phyloP scores from a whole-genome alignment of 257 asterid species.

The Solanum ossicruentum region DNA sequence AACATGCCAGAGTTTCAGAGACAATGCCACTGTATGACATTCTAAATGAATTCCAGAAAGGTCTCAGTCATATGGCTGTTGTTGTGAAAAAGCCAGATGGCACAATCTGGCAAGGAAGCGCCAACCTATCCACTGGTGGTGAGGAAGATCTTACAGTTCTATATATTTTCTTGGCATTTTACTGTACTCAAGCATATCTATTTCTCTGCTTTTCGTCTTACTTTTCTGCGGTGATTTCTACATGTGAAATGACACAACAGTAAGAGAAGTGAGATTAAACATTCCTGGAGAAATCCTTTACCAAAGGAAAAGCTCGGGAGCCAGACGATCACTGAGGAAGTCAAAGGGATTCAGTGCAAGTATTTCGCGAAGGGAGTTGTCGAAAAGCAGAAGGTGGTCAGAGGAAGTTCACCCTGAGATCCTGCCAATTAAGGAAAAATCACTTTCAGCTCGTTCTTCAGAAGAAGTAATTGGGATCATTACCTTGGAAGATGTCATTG shows the following conservation, averaged over 20 bases:
- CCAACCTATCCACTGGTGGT: not conserved
- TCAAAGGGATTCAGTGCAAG: slow-evolving; percentile 3
- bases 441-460: not conserved
- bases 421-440: slow-evolving; percentile 7
- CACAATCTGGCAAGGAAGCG: not conserved
- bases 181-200: not conserved
- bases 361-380: slow-evolving; percentile 5
- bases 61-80: slow-evolving; percentile 79
- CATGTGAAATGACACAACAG: not conserved
- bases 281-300: not conserved
- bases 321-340: slow-evolving; percentile 7
- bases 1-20: slow-evolving; percentile 15
- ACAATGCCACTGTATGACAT: slow-evolving; percentile 43
- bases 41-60: slow-evolving; percentile 67
- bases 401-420: slow-evolving; percentile 28
- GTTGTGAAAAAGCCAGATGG: slow-evolving; percentile 26
- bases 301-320: slow-evolving; percentile 3
- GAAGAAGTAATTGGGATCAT: slow-evolving; percentile 22
- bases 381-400: slow-evolving; percentile 23
- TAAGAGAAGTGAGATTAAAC: slow-evolving; percentile 15
- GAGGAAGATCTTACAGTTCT: not conserved
- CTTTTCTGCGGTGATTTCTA: not conserved
- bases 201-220: not conserved
- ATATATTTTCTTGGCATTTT: not conserved
- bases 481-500: slow-evolving; percentile 34